Evolutionary conservation across 352 stramenopile genomes (phyloP), one percentile per base, ranked within the genome.

Genomic region (Globisporangium parvum): DNA sequence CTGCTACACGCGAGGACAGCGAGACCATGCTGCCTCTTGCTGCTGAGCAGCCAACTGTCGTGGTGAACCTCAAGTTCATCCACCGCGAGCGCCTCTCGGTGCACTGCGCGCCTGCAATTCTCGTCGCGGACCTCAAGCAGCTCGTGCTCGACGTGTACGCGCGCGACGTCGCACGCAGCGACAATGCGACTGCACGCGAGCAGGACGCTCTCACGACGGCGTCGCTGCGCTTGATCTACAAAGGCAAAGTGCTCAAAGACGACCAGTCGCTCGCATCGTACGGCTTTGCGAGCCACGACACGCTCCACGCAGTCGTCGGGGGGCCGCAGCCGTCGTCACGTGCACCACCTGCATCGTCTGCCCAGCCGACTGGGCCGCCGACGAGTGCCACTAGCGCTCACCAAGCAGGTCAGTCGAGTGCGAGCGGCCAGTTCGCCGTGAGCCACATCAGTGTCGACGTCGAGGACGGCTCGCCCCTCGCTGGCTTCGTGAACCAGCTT

Each of bases 161-260:
- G 15, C 12, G 44, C 23, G 31, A 48, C 28, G 53, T 40, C 26
- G 50, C 39, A 21, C 28, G 31, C 28, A 45, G 1, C 26, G 39
- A 14, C 12, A 51, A 40, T 31, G 26, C 26, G 26, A 1, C 26
- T 31, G 3, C 26, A 31, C 26, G 26, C 33, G 40, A 35, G 28
- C 31, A 23, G 46, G 31, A 31, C 18, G 37, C 14, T 21, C 15
- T 45, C 10, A 3, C 35, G 5, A 37, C 45, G 6, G 39, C 33
- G 6, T 52, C 59, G 9, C 50, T 77, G 57, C 65, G 70, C 11
- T 48, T 81, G 20, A 81, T 81, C 40, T 81, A 81, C 70, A 78
- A 79, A 49, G 71, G 71, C 15, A 81, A 76, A 33, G 69, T 81
- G 24, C 54, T 81, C 26, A 73, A 78, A 42, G 63, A 81, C 53